Conservation (phyloP, 352 stramenopile genomes). For the Phytopythium mirpurense region DNA sequence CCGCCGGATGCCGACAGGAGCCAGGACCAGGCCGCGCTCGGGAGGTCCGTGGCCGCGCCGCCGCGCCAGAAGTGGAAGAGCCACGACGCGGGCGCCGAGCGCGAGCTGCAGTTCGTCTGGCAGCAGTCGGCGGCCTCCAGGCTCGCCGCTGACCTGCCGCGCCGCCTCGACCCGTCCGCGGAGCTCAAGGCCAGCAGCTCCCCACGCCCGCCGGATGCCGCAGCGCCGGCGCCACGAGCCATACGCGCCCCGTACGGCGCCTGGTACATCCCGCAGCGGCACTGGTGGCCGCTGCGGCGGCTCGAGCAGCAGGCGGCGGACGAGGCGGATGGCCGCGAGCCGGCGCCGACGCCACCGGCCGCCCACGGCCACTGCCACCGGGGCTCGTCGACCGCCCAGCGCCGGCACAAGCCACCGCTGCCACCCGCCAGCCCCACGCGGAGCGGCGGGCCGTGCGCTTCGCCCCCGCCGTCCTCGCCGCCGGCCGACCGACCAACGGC, state of each 20-base stretch:
- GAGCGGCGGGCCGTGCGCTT: neutral
- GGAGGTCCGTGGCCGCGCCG: neutral
- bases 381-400: constrained; percentile 7
- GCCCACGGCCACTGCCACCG: constrained; percentile 20
- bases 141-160: constrained; percentile 33
- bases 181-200: neutral
- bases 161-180: constrained; percentile 5
- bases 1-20: constrained; percentile 2
- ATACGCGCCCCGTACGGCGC: constrained; percentile 33
- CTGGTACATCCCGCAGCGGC: constrained; percentile 46
- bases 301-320: constrained; percentile 25
- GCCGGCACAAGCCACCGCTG: constrained; percentile 29
- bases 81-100: neutral
- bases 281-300: constrained; percentile 49
- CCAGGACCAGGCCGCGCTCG: neutral
- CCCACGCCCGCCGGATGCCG: neutral
- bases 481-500: neutral
- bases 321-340: constrained; percentile 16
- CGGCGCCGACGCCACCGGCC: neutral
- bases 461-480: neutral
- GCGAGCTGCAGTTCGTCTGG: constrained; percentile 32
- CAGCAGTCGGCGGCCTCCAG: constrained; percentile 34
- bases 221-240: neutral
- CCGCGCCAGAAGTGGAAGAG: neutral
- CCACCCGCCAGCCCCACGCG: constrained; percentile 6